Base-by-base conservation (phyloP, 495 filamentous ascomycete genomes). In the Hypoxylon rickii region DNA sequence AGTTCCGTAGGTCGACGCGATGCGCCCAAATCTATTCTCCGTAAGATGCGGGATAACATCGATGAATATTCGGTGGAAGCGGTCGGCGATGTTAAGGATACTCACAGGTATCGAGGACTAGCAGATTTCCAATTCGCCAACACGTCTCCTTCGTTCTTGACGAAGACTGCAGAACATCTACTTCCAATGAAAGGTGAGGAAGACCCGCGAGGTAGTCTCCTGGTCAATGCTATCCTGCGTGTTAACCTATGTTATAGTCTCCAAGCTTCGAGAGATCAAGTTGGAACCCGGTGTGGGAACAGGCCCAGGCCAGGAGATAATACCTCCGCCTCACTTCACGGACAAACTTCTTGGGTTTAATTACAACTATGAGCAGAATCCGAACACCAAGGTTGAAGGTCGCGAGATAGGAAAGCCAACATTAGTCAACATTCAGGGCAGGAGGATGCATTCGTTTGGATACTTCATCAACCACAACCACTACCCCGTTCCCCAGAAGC, bases 31-130 rank as follows among this genome's bases (percentile, higher is more conserved):
- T 44, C 72, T n/a, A 59, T 96, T 16, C 65, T 87, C 36, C 83
- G 83, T 41, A 88, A 78, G 52, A 72, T 97, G 50, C 76, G 75
- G 43, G 90, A 92, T 70, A 93, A 90, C 65, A 68, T 79, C 0
- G 81, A 76, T 0, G 83, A 75, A 15, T 95, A 95, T 67, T 73
- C 73, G 4, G 76, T 92, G 41, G 84, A 92, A 62, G 75, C 84
- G 7, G 75, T 94, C 1, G 94, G 90, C 1, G 73, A 80, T 22
- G 81, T 98, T 43, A 78, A 82, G 22, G 81, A 86, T 34, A 93
- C 90, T 7, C 92, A 97, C 77, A 84, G 93, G 17, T 97, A 94
- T 69, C 83, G 94, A 71, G 78, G 78, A 20, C 53, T 81, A 0
- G 68, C 77, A 32, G 92, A 97, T 66, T 94, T 91, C 63, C 88